phyloP scores from a whole-genome alignment of 768 basidiomycete genomes.

The Mycena vulgaris region DNA sequence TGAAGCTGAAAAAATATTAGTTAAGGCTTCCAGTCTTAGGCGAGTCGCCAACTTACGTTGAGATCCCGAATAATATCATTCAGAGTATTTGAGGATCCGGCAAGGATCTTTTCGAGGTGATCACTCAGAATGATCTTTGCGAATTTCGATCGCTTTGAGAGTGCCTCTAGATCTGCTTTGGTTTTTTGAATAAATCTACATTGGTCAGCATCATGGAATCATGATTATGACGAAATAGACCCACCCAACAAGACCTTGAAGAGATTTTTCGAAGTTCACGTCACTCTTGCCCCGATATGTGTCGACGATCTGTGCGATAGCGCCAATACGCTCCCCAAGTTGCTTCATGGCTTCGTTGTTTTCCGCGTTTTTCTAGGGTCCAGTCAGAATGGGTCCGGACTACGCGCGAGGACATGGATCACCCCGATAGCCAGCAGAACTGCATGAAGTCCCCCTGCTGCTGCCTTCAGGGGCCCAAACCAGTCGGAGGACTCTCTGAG shows the following conservation, averaged over 20 bases:
- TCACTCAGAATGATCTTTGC: background rate
- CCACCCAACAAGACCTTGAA: background rate
- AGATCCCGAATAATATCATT: background rate
- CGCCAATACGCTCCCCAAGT: background rate
- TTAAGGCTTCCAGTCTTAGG: background rate
- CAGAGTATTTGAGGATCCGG: background rate
- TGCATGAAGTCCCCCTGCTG: conserved; percentile 1
- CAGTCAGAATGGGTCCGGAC: background rate
- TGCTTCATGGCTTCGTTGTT: background rate
- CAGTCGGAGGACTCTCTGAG: background rate
- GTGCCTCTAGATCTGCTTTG: background rate
- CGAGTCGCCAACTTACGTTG: background rate
- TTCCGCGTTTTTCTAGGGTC: background rate
- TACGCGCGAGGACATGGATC: background rate
- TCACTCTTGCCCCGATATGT: background rate
- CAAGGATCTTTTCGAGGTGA: background rate
- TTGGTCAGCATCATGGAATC: background rate
- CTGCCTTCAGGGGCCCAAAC: background rate
- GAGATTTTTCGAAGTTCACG: background rate
- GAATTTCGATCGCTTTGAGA: background rate
- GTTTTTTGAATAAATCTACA: background rate
- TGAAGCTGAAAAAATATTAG: background rate
- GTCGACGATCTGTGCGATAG: background rate
- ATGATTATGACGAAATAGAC: background rate
- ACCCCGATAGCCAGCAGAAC: background rate